These are phyloP conservation scores for Myxozyma vanderwaltii DNA, from an alignment of 805 yeast genomes.

Conservation along the genomic window DNA sequence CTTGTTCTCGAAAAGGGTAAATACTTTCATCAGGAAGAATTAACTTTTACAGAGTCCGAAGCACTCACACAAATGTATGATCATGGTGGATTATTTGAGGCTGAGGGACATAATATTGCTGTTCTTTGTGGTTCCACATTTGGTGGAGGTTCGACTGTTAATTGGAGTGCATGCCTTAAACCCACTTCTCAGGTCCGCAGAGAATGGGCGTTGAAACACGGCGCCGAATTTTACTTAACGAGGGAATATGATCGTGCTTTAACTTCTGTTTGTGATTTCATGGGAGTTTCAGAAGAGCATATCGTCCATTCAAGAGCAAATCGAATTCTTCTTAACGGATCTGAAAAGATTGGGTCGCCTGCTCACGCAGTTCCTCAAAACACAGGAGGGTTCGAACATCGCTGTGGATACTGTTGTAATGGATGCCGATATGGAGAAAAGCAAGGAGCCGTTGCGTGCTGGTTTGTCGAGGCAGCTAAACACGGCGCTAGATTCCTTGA, in stretches of 20 bases:
- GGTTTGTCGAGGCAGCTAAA: slow-evolving; percentile 53
- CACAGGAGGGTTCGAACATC: slow-evolving; percentile 47
- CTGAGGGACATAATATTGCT: slow-evolving; percentile 44
- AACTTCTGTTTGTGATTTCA: slow-evolving; percentile 51
- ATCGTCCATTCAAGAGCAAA: slow-evolving; percentile 52
- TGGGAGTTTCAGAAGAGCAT: slow-evolving; percentile 51
- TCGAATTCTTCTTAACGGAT: slow-evolving; percentile 48
- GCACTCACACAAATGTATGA: slow-evolving; percentile 49
- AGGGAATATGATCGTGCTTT: slow-evolving; percentile 49
- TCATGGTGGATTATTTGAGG: slow-evolving; percentile 44
- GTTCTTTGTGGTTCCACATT: slow-evolving; percentile 56
- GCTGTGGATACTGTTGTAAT: slow-evolving; percentile 52
- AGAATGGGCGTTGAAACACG: slow-evolving; percentile 52
- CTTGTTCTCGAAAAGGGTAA: slow-evolving; percentile 56
- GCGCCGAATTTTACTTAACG: slow-evolving; percentile 51
- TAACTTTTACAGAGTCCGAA: slow-evolving; percentile 45
- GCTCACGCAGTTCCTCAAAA: slow-evolving; percentile 51
- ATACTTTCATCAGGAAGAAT: slow-evolving; percentile 46
- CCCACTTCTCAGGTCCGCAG: slow-evolving; percentile 55
- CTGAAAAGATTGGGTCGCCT: slow-evolving; percentile 51
- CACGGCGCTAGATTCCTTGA: slow-evolving; percentile 53
- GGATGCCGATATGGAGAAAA: slow-evolving; percentile 57
- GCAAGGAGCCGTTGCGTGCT: slow-evolving; percentile 54
- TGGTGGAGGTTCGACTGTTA: slow-evolving; percentile 61
- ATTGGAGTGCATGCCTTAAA: slow-evolving; percentile 57